Evolutionary conservation across 768 basidiomycete species (phyloP), one percentile per base, ranked within the genome.

Genomic region (Pisolithus orientalis): DNA sequence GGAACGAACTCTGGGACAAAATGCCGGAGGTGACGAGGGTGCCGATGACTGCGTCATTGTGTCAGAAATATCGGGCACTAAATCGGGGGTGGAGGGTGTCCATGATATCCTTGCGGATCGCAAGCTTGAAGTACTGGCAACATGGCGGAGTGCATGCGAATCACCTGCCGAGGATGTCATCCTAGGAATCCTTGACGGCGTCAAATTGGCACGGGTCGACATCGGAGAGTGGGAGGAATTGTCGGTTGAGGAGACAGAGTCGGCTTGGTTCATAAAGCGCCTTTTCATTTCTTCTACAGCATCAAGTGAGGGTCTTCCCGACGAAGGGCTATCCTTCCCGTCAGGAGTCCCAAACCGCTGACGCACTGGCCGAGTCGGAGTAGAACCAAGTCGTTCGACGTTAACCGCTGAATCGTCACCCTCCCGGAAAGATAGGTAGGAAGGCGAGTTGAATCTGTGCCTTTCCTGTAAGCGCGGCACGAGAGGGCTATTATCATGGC

Each of bases 211-310:
- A 32, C 59, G 57, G 46, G 51, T 58, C 24, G 29, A 48, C 37
- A 21, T 32, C 6, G 32, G 37, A 39, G 62, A 53, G n/a, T 47
- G 47, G 10, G 62, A 53, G 13, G 54, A 49, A 5, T 52, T 55
- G 42, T 29, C 51, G 31, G 57, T 55, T 9, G 64, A 58, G 40
- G 52, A 54, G 43, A 40, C 45, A 3, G 60, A 24, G 48, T 57
- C 60, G 2, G 55, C 57, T 57, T 67, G 71, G 45, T 62, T 64
- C 49, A 81, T 64, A 57, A 84, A 78, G 39, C 81, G 70, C 57
- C 68, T 73, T 65, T 84, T 86, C 80, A 85, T 81, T 58, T 83
- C 79, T 62, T 83, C 78, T 44, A 83, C 70, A 2, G 80, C 80
- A 24, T 80, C 79, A 27, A 69, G 61, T 6, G 76, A 75, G 6